Conservation (phyloP, 345 rosid species). For the Heritiera fomes region DNA sequence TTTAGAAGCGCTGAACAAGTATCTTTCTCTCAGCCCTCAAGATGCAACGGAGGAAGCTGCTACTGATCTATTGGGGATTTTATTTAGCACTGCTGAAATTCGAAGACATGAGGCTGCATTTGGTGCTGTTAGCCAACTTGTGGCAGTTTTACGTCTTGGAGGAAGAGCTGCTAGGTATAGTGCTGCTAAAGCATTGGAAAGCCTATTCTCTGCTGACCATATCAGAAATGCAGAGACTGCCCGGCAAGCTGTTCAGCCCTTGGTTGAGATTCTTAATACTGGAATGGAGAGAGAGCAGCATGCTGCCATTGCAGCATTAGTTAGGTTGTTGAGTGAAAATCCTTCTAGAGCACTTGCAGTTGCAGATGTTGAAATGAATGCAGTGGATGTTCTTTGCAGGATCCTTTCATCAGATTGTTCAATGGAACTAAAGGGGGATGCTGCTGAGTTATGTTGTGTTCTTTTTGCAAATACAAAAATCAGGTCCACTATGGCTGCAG, state of each 20-base stretch:
- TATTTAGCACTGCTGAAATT: conserved; percentile 89
- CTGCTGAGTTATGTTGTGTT: conserved; percentile 96
- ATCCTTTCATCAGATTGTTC: conserved; percentile 92
- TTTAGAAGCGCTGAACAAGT: conserved; percentile 90
- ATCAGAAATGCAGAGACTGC: conserved; percentile 92
- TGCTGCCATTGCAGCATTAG: conserved; percentile 97
- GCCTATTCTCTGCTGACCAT: conserved; percentile 95
- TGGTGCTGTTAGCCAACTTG: conserved; percentile 93
- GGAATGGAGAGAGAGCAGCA: conserved; percentile 97
- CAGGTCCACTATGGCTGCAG: conserved; percentile 96
- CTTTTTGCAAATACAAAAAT: conserved; percentile 89
- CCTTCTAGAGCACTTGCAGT: conserved; percentile 93
- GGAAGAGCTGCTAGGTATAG: conserved; percentile 97
- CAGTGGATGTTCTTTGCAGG: conserved; percentile 96
- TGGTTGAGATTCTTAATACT: conserved; percentile 94
- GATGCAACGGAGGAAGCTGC: conserved; percentile 99
- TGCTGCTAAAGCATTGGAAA: conserved; percentile 96
- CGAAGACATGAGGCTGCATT: conserved; percentile 95
- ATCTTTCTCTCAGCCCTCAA: conserved; percentile 97
- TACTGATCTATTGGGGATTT: conserved; percentile 84
- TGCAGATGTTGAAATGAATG: conserved; percentile 98
- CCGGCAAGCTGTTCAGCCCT: conserved; percentile 96
- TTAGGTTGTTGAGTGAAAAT: conserved; percentile 92
- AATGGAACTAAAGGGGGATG: conserved; percentile 95
- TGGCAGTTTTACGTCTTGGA: conserved; percentile 94